Evolutionary conservation across 2,329 filamentous ascomycete species (phyloP), one percentile per base, ranked within the genome.

Genomic region (Claviceps sp.): DNA sequence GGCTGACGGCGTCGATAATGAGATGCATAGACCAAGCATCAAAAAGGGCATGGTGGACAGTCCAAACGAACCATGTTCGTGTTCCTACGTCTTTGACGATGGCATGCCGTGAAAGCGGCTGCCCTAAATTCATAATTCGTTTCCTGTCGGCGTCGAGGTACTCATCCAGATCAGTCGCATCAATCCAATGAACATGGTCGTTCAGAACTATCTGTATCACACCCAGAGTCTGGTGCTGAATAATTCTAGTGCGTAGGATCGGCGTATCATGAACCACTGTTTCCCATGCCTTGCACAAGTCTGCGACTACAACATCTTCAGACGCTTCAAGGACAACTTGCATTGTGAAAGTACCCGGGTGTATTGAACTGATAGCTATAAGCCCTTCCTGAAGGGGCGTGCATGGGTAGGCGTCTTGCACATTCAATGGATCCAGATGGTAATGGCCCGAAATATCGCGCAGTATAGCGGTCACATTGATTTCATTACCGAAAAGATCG

Each of bases 1-100:
- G 20, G 37, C 36, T 20, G 36, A 51, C 47, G 9, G 72, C 64
- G 2, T 71, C 58, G 4, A 72, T 55, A 2, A 68, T 68, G 63
- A 73, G 68, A 1, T 67, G 70, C 68, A 74, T 73, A 8, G 74
- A 55, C 55, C 54, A 56, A 16, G 52, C 75, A 45, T 79, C 76
- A 50, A 78, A 78, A 0, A 77, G 59, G 6, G 71, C 71, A 52
- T 78, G 76, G 52, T 77, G 74, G 58, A 73, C 69, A 0, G 45
- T 52, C 47, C 48, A 20, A 4, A 47, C 70, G 70, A 57, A 71
- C 61, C 18, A 74, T 65, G 53, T 75, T 68, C 53, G 69, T 60
- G 9, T 6, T 54, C 48, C 59, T 59, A 26, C 58, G 26, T 65
- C 61, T 3, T 56, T 49, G 3, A 72, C 57, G 8, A 74, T 59